These are phyloP conservation scores for Vigna hirtella DNA, from an alignment of 306 rosid species.

Conservation along the genomic window DNA sequence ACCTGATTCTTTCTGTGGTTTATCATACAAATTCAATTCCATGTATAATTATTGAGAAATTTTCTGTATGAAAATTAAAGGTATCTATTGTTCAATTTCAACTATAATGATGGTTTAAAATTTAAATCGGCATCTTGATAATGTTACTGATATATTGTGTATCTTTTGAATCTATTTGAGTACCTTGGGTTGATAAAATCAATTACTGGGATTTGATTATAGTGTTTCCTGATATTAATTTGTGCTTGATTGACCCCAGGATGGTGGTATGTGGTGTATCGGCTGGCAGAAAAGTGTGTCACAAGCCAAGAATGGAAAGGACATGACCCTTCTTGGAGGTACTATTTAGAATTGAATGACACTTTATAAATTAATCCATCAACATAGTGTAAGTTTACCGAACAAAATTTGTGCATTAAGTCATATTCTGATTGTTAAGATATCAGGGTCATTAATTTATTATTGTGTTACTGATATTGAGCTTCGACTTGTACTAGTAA, in stretches of 20 bases:
- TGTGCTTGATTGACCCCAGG: conserved; percentile 37
- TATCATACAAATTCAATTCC: conserved; percentile 25
- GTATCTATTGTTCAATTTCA: conserved; percentile 27
- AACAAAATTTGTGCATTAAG: conserved; percentile 17
- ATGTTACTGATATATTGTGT: conserved; percentile 7
- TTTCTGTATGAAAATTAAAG: conserved; percentile 24
- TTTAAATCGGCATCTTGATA: conserved; percentile 29
- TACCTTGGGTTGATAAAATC: conserved; percentile 15
- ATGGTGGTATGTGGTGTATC: conserved; percentile 62
- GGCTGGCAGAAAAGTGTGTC: conserved; percentile 71
- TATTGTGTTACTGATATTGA: neutral
- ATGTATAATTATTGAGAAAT: neutral
- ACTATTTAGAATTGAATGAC: conserved; percentile 29
- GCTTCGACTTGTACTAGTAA: conserved; percentile 17
- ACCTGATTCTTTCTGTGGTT: conserved; percentile 14
- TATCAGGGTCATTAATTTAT: neutral
- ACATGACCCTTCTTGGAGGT: conserved; percentile 87
- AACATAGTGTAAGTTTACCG: conserved; percentile 12
- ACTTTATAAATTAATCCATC: conserved; percentile 19
- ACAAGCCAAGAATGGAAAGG: conserved; percentile 64
- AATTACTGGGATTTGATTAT: conserved; percentile 13
- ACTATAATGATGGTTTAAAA: conserved; percentile 35
- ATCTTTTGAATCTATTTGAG: conserved; percentile 15
- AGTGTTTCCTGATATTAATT: conserved; percentile 25
- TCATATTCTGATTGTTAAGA: conserved; percentile 31